These are phyloP conservation scores for Phytophthora citricola DNA, from an alignment of 352 stramenopile species.

Conservation along the genomic window DNA sequence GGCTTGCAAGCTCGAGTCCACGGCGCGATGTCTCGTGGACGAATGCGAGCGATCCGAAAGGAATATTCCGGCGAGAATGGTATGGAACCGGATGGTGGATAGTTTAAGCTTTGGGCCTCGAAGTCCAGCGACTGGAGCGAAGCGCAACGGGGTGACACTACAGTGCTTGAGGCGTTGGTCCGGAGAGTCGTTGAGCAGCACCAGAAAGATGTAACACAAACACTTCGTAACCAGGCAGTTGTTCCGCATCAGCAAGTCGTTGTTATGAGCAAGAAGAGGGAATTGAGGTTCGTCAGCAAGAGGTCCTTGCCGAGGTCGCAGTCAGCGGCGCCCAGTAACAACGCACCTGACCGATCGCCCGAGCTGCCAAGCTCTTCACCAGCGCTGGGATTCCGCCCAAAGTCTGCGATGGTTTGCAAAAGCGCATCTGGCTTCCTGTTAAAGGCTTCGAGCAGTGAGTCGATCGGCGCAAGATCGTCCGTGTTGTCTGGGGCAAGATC, in stretches of 20 bases:
- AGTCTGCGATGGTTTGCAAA: slow-evolving; percentile 56
- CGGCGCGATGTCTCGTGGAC: slow-evolving; percentile 46
- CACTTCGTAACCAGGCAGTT: slow-evolving; percentile 27
- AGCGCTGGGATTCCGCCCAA: slow-evolving; percentile 36
- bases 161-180: slow-evolving; percentile 27
- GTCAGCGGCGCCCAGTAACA: slow-evolving; percentile 26
- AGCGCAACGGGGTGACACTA: slow-evolving; percentile 11
- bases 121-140: slow-evolving; percentile 21
- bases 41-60: slow-evolving; percentile 38
- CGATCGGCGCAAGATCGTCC: not conserved
- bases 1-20: slow-evolving; percentile 36
- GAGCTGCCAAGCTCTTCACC: not conserved
- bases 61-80: slow-evolving; percentile 17
- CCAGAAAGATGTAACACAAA: slow-evolving; percentile 27
- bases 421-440: slow-evolving; percentile 47
- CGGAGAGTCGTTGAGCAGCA: slow-evolving; percentile 24
- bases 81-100: slow-evolving; percentile 33
- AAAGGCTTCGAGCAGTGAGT: slow-evolving; percentile 1
- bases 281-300: slow-evolving; percentile 40
- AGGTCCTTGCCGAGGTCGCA: slow-evolving; percentile 28
- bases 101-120: slow-evolving; percentile 23
- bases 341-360: slow-evolving; percentile 9
- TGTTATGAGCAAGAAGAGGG: slow-evolving; percentile 48
- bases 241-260: slow-evolving; percentile 41
- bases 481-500: not conserved